Conservation (phyloP, 108 stramenopile genomes). For the Epipyxis sp. region DNA sequence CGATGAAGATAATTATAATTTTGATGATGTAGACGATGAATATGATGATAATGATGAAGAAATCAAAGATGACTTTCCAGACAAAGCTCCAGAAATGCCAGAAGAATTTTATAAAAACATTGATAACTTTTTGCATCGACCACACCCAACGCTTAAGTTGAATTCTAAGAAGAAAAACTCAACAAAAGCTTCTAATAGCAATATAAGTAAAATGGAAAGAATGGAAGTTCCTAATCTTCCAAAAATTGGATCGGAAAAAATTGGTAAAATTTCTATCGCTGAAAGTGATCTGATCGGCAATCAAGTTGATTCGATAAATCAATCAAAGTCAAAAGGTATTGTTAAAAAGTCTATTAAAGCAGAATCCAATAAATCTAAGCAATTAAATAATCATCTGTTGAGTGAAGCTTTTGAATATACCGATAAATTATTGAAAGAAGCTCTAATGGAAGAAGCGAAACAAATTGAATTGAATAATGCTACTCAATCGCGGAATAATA, state of each 20-base stretch:
- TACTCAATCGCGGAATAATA: background rate
- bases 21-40: constrained; percentile 5
- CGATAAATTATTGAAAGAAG: background rate
- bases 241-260: background rate
- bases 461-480: background rate
- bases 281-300: too few species aligned
- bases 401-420: constrained; percentile 11
- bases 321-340: background rate
- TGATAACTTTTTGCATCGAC: background rate
- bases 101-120: constrained; percentile 12
- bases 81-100: constrained; percentile 17
- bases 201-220: background rate
- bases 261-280: background rate
- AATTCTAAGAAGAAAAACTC: background rate
- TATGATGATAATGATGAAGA: background rate
- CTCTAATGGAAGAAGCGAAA: background rate
- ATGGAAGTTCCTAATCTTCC: background rate
- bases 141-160: background rate
- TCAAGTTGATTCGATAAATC: background rate
- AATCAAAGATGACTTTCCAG: background rate
- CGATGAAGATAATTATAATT: too few species aligned
- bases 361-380: background rate
- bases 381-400: background rate
- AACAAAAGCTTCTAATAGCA: background rate
- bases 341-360: background rate